Percentiles rank a stretch among this genome's conserved stretches.
Evolutionary conservation across 108 stramenopile species (phyloP).

Genomic region (Pseudonitzschia delicatissima): DNA sequence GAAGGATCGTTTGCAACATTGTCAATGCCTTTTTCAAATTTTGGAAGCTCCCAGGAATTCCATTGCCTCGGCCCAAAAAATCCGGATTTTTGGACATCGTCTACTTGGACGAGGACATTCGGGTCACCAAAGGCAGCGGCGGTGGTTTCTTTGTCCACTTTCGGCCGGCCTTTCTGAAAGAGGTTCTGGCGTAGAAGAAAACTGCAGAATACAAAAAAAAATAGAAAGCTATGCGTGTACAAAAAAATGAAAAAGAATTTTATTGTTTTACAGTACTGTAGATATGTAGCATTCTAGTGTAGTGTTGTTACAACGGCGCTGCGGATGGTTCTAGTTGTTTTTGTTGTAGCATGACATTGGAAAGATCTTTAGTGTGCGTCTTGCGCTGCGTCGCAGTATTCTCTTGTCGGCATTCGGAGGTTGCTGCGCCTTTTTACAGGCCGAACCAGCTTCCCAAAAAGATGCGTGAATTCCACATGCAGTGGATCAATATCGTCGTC

Average conservation of each 20-base stretch:
- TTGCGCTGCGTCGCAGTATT: no score
- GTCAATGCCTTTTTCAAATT: constrained; percentile 38
- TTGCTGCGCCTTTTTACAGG: no score
- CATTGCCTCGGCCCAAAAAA: constrained; percentile 22
- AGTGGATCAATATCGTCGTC: constrained; percentile 87
- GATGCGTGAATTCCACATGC: constrained; percentile 92
- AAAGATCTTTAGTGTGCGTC: no score
- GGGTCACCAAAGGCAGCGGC: constrained; percentile 46
- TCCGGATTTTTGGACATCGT: constrained; percentile 49
- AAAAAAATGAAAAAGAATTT: no score
- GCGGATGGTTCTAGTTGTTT: no score
- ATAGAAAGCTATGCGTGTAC: no score
- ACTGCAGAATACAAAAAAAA: no score
- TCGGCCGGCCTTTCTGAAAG: constrained; percentile 37
- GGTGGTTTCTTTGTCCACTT: constrained; percentile 60
- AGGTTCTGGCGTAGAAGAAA: constrained; percentile 11
- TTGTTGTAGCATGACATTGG: no score
- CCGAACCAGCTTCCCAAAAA: constrained; percentile 91
- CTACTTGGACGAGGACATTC: constrained; percentile 54
- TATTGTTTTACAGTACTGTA: no score
- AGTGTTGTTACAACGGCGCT: no score
- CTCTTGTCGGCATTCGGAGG: no score
- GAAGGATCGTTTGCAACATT: constrained; percentile 47
- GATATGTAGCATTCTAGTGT: no score
- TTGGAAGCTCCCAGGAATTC: constrained; percentile 35